Base-by-base conservation (phyloP, 1,284 basidiomycete genomes). In the Cystobasidium pallidum region DNA sequence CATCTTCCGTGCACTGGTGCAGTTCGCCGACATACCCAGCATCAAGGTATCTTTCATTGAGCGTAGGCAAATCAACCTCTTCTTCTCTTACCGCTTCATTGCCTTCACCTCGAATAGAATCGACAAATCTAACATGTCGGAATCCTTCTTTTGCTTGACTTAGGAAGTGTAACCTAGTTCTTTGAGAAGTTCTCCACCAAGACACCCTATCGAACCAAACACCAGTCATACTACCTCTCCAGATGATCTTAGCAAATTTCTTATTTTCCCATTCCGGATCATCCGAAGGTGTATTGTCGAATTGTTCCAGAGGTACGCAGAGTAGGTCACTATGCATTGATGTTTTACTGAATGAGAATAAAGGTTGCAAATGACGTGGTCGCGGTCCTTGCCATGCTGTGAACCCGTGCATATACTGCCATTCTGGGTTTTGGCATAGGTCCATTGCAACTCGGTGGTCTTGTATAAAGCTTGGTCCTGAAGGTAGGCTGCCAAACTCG, bases 381-480 rank as follows among this genome's bases (percentile, higher is more conserved):
- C 76, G 72, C 1, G 77, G 75, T 13, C 78, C 76, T 61, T 75
- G 75, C 67, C 76, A 76, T 68, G 78, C 74, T 59, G 78, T 77
- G 61, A 78, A 77, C 4, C 78, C 78, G 41, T 79, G 78, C 21
- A 78, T 54, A 71, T 78, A 77, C 63, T 78, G 78, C 77, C 77
- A 78, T 63, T 79, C 80, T 2, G 84, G 83, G 72, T 83, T 83
- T 74, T 81, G 78, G 78, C 84, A 85, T 75, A 84, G 81, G 75
- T 84, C 81, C 82, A 84, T 84, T 1, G 83, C 83, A 17, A 80
- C 77, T 10, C 81, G 73, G 68, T 84, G 84, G 74, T 84, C 80
- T 63, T 79, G 70, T 58, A 85, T 81, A 78, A 82, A 84, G 17
- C 80, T 64, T 21, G 76, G 76, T 6, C 76, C 76, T 17, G 30